Percentiles rank a stretch among this genome's conserved stretches.
These are phyloP conservation scores for Colletotrichum cereale DNA, from an alignment of 2,329 filamentous ascomycete species.

Conservation along the genomic window DNA sequence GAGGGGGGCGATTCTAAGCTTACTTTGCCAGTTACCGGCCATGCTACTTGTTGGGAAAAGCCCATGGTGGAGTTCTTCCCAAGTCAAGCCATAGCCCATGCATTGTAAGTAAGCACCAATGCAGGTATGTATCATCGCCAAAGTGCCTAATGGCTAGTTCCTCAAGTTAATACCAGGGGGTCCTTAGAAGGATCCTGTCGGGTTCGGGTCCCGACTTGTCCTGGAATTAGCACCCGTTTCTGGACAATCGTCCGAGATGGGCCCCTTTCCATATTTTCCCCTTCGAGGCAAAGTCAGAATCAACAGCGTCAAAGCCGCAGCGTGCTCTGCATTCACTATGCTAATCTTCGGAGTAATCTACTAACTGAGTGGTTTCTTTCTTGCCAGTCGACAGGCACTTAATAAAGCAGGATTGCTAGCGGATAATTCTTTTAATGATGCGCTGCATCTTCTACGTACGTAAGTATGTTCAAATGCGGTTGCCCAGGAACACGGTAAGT, in stretches of 20 bases:
- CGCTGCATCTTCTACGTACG: background rate
- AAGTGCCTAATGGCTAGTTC: background rate
- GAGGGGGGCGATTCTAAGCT: background rate
- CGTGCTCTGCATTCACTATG: background rate
- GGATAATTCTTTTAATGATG: no score
- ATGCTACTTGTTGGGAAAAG: background rate
- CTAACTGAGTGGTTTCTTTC: background rate
- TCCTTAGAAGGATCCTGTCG: background rate
- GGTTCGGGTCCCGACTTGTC: background rate
- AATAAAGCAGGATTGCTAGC: no score
- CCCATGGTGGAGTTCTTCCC: background rate
- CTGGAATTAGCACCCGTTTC: background rate
- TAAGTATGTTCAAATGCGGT: background rate
- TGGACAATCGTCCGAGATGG: background rate
- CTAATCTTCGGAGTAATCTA: background rate
- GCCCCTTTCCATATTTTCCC: background rate
- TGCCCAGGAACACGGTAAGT: background rate
- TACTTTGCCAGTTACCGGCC: background rate
- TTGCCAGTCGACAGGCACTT: background rate
- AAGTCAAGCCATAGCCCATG: background rate
- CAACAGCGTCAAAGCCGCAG: background rate
- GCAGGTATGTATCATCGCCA: constrained; percentile 21
- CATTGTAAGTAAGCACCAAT: constrained; percentile 12
- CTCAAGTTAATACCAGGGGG: background rate
- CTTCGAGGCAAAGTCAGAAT: background rate